A percentile compares a stretch with the other conserved stretches of the same genome.
phyloP scores from a whole-genome alignment of 2,329 filamentous ascomycete species.

The Pleoardoris graminearum region DNA sequence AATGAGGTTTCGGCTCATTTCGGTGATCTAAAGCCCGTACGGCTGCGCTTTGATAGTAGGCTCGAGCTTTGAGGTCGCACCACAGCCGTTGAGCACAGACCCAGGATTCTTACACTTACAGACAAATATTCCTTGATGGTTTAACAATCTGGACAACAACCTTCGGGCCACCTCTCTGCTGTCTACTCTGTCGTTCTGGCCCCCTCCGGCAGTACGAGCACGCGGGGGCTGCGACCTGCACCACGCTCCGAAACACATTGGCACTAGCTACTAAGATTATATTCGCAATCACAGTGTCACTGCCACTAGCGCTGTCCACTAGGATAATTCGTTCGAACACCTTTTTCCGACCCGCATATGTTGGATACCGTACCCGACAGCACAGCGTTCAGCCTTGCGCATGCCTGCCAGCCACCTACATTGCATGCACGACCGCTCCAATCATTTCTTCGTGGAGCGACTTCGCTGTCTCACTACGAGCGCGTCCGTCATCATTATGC shows the following conservation, averaged over 20 bases:
- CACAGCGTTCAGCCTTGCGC: slow-evolving; percentile 2
- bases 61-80: neutral
- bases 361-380: neutral
- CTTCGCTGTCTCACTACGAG: neutral
- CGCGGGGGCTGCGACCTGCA: neutral
- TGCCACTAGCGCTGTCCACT: neutral
- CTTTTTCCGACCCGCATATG: neutral
- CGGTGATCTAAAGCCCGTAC: neutral
- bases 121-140: neutral
- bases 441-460: neutral
- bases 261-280: neutral
- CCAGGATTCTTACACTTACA: neutral
- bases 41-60: neutral
- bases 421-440: neutral
- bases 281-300: neutral
- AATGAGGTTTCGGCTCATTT: neutral
- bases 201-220: neutral
- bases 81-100: neutral
- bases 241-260: neutral
- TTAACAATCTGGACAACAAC: neutral
- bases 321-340: neutral
- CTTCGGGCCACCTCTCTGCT: neutral
- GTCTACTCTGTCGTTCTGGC: too few relatives aligned
- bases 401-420: neutral
- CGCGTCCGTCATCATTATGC: neutral